phyloP scores from a whole-genome alignment of 2,329 filamentous ascomycete genomes.

The Neonectria faginata region DNA sequence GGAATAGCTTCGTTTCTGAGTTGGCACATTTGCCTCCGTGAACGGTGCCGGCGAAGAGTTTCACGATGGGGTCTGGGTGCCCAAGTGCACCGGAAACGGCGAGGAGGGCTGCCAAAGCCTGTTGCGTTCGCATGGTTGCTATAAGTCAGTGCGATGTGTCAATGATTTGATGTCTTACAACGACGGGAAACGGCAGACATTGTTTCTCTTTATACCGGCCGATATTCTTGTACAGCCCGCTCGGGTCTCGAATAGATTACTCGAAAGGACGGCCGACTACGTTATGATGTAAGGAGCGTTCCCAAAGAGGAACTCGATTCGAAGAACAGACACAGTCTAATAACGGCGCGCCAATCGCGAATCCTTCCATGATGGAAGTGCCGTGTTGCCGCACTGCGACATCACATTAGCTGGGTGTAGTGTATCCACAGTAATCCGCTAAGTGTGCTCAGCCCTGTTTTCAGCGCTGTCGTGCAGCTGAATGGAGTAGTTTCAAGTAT shows the following conservation, averaged over 20 bases:
- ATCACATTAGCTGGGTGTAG: neutral
- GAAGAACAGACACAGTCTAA: neutral
- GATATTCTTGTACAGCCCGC: neutral
- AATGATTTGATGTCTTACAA: neutral
- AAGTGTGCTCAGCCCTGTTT: neutral
- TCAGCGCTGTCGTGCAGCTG: neutral
- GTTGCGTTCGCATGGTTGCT: neutral
- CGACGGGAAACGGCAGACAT: neutral
- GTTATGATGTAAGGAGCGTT: neutral
- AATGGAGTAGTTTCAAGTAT: neutral
- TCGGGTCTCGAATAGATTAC: neutral
- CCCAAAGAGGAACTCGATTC: neutral
- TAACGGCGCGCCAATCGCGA: neutral
- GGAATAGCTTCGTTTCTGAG: slow-evolving; percentile 20
- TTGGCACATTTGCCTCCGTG: slow-evolving; percentile 14
- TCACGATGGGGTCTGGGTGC: neutral
- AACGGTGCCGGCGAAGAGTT: slow-evolving; percentile 9
- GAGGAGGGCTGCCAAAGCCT: neutral
- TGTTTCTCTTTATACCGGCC: neutral
- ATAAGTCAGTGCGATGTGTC: neutral
- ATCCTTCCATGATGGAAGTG: neutral
- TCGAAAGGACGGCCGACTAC: neutral
- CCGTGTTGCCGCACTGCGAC: neutral
- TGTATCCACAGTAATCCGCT: neutral
- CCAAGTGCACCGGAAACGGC: neutral